phyloP scores from a whole-genome alignment of 1,284 basidiomycete genomes.

The Tilletia indica region DNA sequence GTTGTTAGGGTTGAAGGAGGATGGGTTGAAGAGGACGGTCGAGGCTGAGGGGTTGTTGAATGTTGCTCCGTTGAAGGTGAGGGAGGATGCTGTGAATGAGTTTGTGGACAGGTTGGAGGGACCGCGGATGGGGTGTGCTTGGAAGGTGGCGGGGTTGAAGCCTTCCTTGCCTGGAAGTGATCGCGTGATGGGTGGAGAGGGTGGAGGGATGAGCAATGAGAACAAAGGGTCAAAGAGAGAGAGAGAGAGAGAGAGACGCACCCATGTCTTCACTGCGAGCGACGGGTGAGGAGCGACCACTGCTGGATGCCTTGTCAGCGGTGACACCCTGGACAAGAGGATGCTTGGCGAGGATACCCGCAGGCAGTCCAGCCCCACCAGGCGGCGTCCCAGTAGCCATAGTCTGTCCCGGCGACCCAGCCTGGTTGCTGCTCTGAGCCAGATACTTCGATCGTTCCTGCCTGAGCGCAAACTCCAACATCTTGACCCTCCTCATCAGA shows the following conservation, averaged over 20 bases:
- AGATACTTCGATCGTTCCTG: conserved; percentile 72
- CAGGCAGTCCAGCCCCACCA: background rate
- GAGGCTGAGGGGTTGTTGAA: conserved; percentile 22
- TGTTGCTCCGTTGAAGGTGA: conserved; percentile 16
- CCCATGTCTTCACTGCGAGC: conserved; percentile 13
- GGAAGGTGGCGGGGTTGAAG: background rate
- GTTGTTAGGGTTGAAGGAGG: conserved; percentile 10
- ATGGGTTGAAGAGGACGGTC: background rate
- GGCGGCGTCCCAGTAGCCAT: background rate
- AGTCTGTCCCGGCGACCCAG: background rate
- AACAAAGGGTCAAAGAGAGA: no score
- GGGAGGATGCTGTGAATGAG: conserved; percentile 16
- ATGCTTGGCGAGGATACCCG: background rate
- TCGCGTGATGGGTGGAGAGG: background rate
- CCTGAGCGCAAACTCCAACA: conserved; percentile 81
- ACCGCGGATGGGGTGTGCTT: background rate
- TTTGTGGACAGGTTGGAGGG: conserved; percentile 15
- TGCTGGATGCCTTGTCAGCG: conserved; percentile 16
- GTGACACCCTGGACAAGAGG: conserved; percentile 11
- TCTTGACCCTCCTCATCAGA: conserved; percentile 92
- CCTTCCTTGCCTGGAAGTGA: conserved; percentile 2
- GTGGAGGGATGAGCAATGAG: no score
- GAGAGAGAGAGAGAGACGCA: background rate
- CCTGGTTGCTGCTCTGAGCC: background rate
- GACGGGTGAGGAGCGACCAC: conserved; percentile 11